Conservation (phyloP, 2,329 filamentous ascomycete genomes). For the Ambrosiella beaveri region DNA sequence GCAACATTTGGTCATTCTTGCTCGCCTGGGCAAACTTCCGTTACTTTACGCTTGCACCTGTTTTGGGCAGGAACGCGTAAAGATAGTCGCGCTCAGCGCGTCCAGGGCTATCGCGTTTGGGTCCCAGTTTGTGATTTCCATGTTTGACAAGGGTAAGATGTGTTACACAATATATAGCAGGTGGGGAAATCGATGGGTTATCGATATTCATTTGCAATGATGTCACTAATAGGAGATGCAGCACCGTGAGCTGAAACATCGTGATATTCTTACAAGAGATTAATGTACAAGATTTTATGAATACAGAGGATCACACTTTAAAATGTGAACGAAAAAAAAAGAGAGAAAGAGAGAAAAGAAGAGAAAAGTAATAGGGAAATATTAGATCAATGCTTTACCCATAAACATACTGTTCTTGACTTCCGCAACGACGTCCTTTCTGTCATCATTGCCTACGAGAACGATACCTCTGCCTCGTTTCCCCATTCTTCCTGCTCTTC, state of each 20-base stretch:
- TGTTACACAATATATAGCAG: not conserved
- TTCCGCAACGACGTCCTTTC: slow-evolving; percentile 78
- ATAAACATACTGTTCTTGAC: slow-evolving; percentile 80
- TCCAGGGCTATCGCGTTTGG: not conserved
- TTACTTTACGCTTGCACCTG: not conserved
- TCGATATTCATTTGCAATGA: too few relatives aligned
- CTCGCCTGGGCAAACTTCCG: too few relatives aligned
- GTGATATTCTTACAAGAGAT: too few relatives aligned
- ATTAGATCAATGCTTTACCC: slow-evolving; percentile 57
- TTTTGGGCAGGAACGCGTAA: slow-evolving; percentile 12
- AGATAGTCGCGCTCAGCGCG: not conserved
- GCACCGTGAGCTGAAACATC: too few relatives aligned
- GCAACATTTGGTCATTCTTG: too few relatives aligned
- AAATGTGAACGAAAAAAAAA: not conserved
- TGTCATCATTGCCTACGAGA: slow-evolving; percentile 73
- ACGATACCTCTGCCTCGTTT: slow-evolving; percentile 78
- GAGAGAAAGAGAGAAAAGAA: not conserved
- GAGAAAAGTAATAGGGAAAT: not conserved
- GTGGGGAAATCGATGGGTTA: too few relatives aligned
- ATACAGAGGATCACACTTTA: not conserved
- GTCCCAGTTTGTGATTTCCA: not conserved
- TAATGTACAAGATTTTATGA: too few relatives aligned
- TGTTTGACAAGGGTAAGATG: not conserved
- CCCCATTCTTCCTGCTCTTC: slow-evolving; percentile 83
- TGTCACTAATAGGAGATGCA: too few relatives aligned